phyloP scores from a whole-genome alignment of 306 rosid genomes.

The Ormosia emarginata region DNA sequence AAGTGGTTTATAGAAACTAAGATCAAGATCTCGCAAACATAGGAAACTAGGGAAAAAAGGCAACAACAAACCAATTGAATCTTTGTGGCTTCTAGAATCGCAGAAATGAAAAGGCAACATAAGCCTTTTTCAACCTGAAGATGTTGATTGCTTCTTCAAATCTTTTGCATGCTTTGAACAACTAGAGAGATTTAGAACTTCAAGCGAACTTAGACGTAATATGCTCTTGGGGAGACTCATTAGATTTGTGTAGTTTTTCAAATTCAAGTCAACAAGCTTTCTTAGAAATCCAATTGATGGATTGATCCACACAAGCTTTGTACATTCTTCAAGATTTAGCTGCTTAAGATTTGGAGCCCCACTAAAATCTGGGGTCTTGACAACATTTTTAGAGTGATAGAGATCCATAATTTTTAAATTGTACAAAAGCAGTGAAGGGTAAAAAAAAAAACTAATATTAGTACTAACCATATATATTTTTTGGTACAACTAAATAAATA shows the following conservation, averaged over 20 bases:
- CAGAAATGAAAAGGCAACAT: background rate
- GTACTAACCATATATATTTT: background rate
- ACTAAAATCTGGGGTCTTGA: background rate
- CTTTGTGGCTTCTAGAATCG: background rate
- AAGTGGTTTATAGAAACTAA: background rate
- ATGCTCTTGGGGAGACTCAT: background rate
- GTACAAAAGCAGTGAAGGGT: background rate
- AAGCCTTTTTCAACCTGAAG: background rate
- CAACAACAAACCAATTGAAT: background rate
- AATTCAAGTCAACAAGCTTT: background rate
- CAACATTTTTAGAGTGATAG: background rate
- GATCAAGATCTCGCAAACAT: background rate
- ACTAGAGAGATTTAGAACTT: background rate
- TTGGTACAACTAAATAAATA: no score
- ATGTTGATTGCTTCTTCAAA: background rate
- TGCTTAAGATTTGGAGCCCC: background rate
- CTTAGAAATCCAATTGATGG: background rate
- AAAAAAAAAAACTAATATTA: background rate
- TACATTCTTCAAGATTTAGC: background rate
- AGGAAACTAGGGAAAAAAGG: background rate
- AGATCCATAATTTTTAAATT: background rate
- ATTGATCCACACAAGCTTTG: background rate
- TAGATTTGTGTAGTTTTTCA: background rate
- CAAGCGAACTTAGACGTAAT: background rate
- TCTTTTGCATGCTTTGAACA: background rate